Evolutionary conservation across 495 filamentous ascomycete genomes (phyloP).

Genomic region (Pyrenula massariospora): DNA sequence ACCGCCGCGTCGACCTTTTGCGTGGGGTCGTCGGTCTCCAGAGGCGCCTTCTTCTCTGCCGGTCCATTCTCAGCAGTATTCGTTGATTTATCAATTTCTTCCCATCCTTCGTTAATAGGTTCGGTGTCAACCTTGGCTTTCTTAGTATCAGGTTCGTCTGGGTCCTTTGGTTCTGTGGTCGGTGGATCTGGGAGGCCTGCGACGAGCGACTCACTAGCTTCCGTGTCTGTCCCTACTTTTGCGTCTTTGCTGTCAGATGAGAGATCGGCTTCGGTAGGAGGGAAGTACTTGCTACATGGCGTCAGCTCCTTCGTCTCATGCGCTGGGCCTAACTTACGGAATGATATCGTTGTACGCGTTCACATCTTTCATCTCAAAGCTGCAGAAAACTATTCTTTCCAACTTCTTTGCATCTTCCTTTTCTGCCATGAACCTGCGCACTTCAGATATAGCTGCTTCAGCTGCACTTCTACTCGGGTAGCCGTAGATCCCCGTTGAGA

Average conservation of each 20-base stretch:
- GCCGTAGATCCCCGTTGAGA: constrained; percentile 85
- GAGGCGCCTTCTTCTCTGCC: neutral
- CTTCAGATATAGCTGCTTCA: constrained; percentile 50
- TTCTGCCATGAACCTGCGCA: constrained; percentile 57
- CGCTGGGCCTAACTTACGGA: constrained; percentile 70
- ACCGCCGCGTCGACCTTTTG: neutral
- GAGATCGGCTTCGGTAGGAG: constrained; percentile 16
- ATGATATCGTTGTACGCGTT: constrained; percentile 53
- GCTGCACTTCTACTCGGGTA: constrained; percentile 71
- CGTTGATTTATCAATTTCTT: constrained; percentile 20
- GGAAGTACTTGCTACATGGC: constrained; percentile 19
- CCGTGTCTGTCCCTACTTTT: constrained; percentile 4
- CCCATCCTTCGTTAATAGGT: constrained; percentile 24
- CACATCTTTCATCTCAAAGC: constrained; percentile 67
- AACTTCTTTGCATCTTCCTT: constrained; percentile 40
- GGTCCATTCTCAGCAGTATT: neutral
- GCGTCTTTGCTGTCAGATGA: constrained; percentile 1
- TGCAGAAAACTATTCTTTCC: constrained; percentile 69
- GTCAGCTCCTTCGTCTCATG: neutral
- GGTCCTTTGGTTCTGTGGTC: constrained; percentile 12
- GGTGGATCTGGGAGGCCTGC: constrained; percentile 19
- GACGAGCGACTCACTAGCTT: constrained; percentile 12
- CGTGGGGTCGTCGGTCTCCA: neutral
- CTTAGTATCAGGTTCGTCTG: constrained; percentile 18
- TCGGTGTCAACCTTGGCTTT: constrained; percentile 15